phyloP scores from a whole-genome alignment of 768 basidiomycete genomes.

The Tubosaeta brunneosetosa region DNA sequence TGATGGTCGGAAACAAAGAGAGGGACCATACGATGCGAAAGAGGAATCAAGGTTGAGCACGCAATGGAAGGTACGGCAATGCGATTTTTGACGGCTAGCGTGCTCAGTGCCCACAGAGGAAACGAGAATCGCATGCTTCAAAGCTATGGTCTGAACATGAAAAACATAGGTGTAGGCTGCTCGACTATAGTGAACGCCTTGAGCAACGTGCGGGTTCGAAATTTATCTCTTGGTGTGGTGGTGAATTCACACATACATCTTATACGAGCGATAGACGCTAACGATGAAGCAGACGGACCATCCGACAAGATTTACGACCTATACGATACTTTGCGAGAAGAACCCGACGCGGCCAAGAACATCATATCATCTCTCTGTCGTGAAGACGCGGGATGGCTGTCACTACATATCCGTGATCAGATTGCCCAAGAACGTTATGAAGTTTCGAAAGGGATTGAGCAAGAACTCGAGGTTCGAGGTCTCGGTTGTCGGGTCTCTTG shows the following conservation, averaged over 20 bases:
- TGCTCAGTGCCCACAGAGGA: constrained; percentile 38
- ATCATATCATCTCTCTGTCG: constrained; percentile 40
- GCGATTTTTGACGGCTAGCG: neutral
- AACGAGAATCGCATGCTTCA: constrained; percentile 52
- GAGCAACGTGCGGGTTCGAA: constrained; percentile 51
- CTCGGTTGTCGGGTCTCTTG: neutral
- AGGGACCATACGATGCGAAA: constrained; percentile 61
- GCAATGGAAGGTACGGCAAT: constrained; percentile 61
- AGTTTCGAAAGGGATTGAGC: constrained; percentile 57
- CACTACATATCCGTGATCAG: constrained; percentile 46
- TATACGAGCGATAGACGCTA: neutral
- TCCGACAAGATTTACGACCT: constrained; percentile 51
- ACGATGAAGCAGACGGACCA: constrained; percentile 17
- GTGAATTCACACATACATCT: constrained; percentile 21
- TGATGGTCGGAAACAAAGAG: constrained; percentile 44
- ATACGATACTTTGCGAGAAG: constrained; percentile 60
- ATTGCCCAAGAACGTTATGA: constrained; percentile 46
- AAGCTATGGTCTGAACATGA: constrained; percentile 56
- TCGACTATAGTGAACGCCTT: constrained; percentile 62
- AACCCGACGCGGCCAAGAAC: constrained; percentile 40
- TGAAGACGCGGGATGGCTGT: constrained; percentile 60
- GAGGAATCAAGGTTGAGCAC: constrained; percentile 63
- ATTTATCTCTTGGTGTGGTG: constrained; percentile 40
- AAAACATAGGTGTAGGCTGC: constrained; percentile 47
- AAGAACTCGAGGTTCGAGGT: constrained; percentile 62